Evolutionary conservation across 331 rosid species (phyloP), one percentile per base, ranked within the genome.

Genomic region (Saraca asoca): DNA sequence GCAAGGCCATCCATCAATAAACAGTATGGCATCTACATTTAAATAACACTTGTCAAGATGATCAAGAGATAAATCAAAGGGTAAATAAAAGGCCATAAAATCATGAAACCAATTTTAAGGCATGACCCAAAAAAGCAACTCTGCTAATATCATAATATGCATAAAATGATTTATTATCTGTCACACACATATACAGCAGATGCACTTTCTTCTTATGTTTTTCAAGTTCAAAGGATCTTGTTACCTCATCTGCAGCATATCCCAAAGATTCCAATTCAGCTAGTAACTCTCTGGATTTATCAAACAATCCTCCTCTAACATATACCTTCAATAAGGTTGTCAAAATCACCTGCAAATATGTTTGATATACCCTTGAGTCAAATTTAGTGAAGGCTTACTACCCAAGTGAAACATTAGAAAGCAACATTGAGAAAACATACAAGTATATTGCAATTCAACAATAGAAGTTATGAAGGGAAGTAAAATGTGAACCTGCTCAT

Each of bases 221-320:
- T 41, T 29, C 41, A 49, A 51, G 42, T 57, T 19, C 45, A 68
- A 64, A 43, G 46, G 55, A n/a, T 67, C 38, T 19, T 14, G 51
- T 75, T 68, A 91, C 97, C 97, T 91, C 97, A 48, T 88, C 85
- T 78, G 84, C 87, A 45, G 95, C 95, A 78, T 82, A 81, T 64
- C 91, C 91, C 78, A 80, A 68, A 64, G 83, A 71, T 74, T 86
- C 84, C 74, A 91, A 73, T 70, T 91, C 85, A 13, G 75, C 75
- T 81, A 91, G 71, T 41, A 88, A 71, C 54, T 88, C 84, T 69
- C 85, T 85, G 35, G 97, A 88, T 74, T 86, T 91, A 70, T 91
- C 95, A 29, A 91, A 88, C 78, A 91, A 75, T 42, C 96, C 88
- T 79, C 96, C 96, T 79, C 78, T 86, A 53, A 84, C 96, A 81